Evolutionary conservation across 2,329 filamentous ascomycete species (phyloP).

Genomic region (Fusarium decemcellulare): DNA sequence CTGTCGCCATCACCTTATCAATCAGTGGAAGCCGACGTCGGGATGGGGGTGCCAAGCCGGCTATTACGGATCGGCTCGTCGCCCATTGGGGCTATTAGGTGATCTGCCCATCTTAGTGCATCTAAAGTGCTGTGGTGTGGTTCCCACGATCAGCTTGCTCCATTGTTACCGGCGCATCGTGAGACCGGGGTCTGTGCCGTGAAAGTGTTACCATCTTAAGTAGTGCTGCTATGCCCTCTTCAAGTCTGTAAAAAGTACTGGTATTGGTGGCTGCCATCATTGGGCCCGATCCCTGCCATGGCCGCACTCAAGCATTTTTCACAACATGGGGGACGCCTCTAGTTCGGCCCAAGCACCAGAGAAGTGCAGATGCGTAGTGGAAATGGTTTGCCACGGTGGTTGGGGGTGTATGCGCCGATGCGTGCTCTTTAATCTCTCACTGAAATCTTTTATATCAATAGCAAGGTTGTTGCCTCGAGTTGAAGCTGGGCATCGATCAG

Average conservation of each 20-base stretch:
- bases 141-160: neutral
- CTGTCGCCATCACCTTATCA: constrained; percentile 27
- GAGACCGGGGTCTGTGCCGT: neutral
- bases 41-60: constrained; percentile 27
- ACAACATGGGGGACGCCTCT: neutral
- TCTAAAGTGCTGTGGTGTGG: neutral
- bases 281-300: neutral
- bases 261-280: neutral
- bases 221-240: neutral
- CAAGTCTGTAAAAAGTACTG: neutral
- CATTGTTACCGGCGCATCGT: neutral
- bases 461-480: neutral
- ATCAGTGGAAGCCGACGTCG: constrained; percentile 29
- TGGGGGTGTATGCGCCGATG: neutral
- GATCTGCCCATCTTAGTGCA: constrained; percentile 3
- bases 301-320: neutral
- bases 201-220: neutral
- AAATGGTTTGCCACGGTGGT: constrained; percentile 1
- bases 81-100: neutral
- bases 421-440: constrained; percentile 1
- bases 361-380: neutral
- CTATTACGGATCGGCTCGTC: constrained; percentile 13
- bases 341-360: neutral
- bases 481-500: neutral
- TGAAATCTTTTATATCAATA: neutral